Evolutionary conservation across 2,329 filamentous ascomycete genomes (phyloP), one percentile per base, ranked within the genome.

Genomic region (Neurospora crassa): DNA sequence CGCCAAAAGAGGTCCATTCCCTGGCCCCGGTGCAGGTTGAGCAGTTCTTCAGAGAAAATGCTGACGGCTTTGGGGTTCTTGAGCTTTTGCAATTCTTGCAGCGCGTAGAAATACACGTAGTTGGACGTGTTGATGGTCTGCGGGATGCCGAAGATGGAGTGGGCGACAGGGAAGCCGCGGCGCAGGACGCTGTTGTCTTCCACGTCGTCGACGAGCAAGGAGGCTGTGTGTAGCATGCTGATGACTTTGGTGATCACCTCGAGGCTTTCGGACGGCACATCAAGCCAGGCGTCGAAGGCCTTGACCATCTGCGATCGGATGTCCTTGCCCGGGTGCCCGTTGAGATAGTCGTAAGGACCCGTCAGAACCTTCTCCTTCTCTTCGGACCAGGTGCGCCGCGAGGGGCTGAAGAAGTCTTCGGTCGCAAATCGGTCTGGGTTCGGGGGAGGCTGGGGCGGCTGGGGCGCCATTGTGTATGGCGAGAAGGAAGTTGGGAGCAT

Each of bases 1-100:
- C 92, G 87, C 93, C 94, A 97, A 83, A 92, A 96, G 45, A 97
- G 86, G 76, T 97, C 94, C 91, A 96, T 94, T 74, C 93, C 93
- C 81, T 97, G 93, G 24, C 93, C 93, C 40, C 92, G 86, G 80
- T 97, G 93, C 68, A 97, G 87, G 79, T 96, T 94, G 74, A 94
- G 82, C 41, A 97, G 85, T 82, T 96, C 93, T 74, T 96, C 92
- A 18, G 91, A 90, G 77, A 92, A 97, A 70, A 94, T 90, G 73
- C 84, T 82, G 72, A 95, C 86, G 34, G 88, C 87, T 45, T 85
- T 83, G 1, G 89, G 88, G 78, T 92, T 78, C 69, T 93, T 87
- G 89, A 97, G 87, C 76, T 87, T 89, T 74, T 90, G 85, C 11
- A 96, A 83, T 80, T 95, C 92, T 75, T 91, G 88, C 68, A 96